Base-by-base conservation (phyloP, 2,329 filamentous ascomycete species). In the Colletotrichum sp. region DNA sequence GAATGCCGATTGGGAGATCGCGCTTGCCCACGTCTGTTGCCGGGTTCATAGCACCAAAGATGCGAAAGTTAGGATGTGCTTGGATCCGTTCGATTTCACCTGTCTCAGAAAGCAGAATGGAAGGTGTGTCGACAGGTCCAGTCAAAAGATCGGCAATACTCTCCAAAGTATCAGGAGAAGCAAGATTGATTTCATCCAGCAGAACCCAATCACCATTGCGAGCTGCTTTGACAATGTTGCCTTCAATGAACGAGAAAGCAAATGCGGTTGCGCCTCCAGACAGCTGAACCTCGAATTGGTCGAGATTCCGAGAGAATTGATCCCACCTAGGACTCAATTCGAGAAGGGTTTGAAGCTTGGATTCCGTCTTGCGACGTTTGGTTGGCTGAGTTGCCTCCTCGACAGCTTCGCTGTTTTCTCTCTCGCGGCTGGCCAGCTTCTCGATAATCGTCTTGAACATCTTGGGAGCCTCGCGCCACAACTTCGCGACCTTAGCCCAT, bases 11-110 rank as follows among this genome's bases (percentile, higher is more conserved):
- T 1, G 96, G 96, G 18, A 99, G 88, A 84, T 99, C 97, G 72
- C 96, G 93, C 86, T 99, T 99, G 76, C 98, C 97, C 72, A 98
- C 93, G 86, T 99, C 97, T 5, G 97, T 99, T 7, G 97, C 97
- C 34, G 97, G 97, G 81, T 99, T 99, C 97, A 99, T 99, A 32
- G 98, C 97, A 68, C 95, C 98, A 82, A 99, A 99, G 16, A 99
- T 95, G 52, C 97, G 93, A 84, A 99, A 99, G 78, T 98, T 93
- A 0, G 95, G 93, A 84, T 99, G 96, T 1, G 96, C 97, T 76
- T 93, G 90, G 44, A 99, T 93, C 78, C 96, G 92, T 84, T 99
- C 95, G 59, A 98, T 95, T 79, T 97, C 96, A 49, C 97, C 97
- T 52, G 96, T 97, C 86, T 99, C 97, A 0, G 96, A 96, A 9